Evolutionary conservation across 805 yeast species (phyloP), one percentile per base, ranked within the genome.

Genomic region (Grigorovia humatica): DNA sequence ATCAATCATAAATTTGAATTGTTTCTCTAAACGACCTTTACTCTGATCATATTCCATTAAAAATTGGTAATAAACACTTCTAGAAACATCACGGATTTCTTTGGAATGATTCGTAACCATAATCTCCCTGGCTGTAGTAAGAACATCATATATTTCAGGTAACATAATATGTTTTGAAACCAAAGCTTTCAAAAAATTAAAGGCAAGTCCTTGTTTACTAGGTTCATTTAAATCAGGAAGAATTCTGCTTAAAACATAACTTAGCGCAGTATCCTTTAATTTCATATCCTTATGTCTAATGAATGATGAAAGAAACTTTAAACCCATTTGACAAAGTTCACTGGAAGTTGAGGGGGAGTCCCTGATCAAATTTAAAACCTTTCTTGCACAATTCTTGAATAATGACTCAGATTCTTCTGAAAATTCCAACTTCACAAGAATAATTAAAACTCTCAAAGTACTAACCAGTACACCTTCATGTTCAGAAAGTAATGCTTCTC

Each of bases 41-140:
- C 98, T 89, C 70, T 91, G 97, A 59, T 96, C 98, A 62, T 87
- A 93, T 59, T 89, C 96, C 85, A 88, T 85, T 62, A 93, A 70
- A 59, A 93, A 93, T 59, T 83, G 89, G 65, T 81, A 85, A 64
- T 81, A 93, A 1, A 85, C 81, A 56, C 87, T 79, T 67, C 98
- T 78, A 9, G 97, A 81, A 67, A 85, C 82, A 59, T 85, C 90
- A 53, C 98, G 76, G 50, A 88, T 86, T 61, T 83, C 88, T 48
- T 79, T 79, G 2, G 91, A 75, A 53, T 88, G 96, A 67, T 86
- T 88, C 1, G 96, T 90, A 29, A 93, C 83, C 96, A 93, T 85
- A 27, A 88, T 84, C 53, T 81, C 79, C 9, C 93, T 77, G 3
- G 91, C 83, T 48, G 75, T 76, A 53, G 87, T 95, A 83, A 91